These are phyloP conservation scores for Blepharisma japonicum DNA, from an alignment of 73 alveolate genomes.

Conservation along the genomic window DNA sequence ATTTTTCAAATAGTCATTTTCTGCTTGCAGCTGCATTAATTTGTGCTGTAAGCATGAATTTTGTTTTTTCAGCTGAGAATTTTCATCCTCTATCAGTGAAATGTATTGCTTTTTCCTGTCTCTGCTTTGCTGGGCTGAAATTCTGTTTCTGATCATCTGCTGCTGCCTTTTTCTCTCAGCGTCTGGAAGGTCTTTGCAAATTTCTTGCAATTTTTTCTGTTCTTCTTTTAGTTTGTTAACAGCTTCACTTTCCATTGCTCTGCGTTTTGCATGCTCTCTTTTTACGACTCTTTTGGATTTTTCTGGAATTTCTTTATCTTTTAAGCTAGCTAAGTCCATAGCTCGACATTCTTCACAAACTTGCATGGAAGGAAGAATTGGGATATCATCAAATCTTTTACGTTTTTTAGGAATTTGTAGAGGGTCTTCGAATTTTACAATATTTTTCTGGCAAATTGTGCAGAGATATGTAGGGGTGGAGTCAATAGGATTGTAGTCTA, in stretches of 20 bases:
- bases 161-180: constrained; percentile 30
- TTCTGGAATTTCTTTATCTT: not conserved
- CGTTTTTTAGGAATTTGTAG: not conserved
- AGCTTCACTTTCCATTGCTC: not conserved
- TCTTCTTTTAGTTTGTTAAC: not conserved
- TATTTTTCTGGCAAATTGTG: constrained; percentile 17
- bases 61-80: constrained; percentile 1
- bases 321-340: not conserved
- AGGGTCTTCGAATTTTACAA: constrained; percentile 10
- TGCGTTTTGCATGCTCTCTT: constrained; percentile 28
- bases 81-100: constrained; percentile 30
- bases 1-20: constrained; percentile 15
- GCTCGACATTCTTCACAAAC: constrained; percentile 22
- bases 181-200: constrained; percentile 24
- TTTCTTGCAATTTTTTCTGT: not conserved
- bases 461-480: not conserved
- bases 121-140: constrained; percentile 44
- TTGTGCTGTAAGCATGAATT: not conserved
- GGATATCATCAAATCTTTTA: constrained; percentile 2
- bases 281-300: constrained; percentile 8
- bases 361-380: constrained; percentile 14
- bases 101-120: constrained; percentile 45
- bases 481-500: not conserved
- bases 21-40: not conserved
- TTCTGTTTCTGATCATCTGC: constrained; percentile 44